Conservation (phyloP, 768 basidiomycete species). For the Naganishia kalamii region DNA sequence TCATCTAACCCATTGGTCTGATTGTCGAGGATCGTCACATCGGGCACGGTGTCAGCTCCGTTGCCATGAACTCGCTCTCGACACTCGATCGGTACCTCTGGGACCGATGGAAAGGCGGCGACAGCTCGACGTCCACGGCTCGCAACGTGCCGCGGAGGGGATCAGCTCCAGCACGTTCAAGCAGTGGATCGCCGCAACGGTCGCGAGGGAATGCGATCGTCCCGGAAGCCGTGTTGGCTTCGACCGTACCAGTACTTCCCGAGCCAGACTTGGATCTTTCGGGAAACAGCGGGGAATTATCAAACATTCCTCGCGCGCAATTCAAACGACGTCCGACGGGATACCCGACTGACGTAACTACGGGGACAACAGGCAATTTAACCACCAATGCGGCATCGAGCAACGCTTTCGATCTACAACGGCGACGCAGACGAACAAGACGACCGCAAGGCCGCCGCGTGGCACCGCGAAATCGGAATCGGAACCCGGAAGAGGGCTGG, state of each 20-base stretch:
- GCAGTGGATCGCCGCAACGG: neutral
- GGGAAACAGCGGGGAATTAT: neutral
- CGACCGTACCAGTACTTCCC: neutral
- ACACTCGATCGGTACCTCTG: constrained; percentile 5
- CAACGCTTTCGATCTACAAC: neutral
- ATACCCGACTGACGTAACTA: neutral
- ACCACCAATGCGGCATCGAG: neutral
- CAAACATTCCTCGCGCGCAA: neutral
- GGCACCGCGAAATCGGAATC: neutral
- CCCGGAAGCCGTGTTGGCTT: neutral
- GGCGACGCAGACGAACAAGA: neutral
- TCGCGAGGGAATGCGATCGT: neutral
- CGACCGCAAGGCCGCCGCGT: neutral
- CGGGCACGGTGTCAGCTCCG: neutral
- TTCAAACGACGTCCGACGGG: neutral
- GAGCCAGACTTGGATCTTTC: neutral
- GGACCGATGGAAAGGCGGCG: neutral
- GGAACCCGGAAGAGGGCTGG: constrained; percentile 13
- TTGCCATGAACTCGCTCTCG: constrained; percentile 5
- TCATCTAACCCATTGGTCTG: no score
- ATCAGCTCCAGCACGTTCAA: neutral
- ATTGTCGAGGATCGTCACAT: no score
- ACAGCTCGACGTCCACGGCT: neutral
- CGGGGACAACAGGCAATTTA: neutral
- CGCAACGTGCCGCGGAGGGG: neutral